Conservation (phyloP, 2,329 filamentous ascomycete genomes). For the Thermoascus crustaceus region DNA sequence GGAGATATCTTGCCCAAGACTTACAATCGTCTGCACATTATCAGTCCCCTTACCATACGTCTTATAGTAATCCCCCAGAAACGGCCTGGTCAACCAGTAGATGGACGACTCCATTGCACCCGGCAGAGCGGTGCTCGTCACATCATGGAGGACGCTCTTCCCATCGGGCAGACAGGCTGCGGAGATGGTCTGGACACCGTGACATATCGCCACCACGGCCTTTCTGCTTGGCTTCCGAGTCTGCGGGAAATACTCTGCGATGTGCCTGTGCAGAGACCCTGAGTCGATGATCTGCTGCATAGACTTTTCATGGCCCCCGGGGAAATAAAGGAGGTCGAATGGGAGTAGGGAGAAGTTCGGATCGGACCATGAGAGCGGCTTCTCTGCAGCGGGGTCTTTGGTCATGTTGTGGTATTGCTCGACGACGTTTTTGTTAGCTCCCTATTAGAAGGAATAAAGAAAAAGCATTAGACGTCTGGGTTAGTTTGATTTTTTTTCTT, state of each 20-base stretch:
- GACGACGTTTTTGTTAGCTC: constrained; percentile 37
- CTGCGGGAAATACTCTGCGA: constrained; percentile 42
- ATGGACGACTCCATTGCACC: constrained; percentile 42
- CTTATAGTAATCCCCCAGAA: constrained; percentile 51
- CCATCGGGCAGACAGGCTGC: constrained; percentile 35
- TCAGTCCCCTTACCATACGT: constrained; percentile 46
- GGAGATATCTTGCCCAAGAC: no score
- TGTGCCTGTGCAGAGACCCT: constrained; percentile 34
- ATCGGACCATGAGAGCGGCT: constrained; percentile 40
- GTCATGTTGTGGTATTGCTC: constrained; percentile 40
- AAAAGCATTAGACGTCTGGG: no score
- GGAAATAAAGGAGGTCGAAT: constrained; percentile 45
- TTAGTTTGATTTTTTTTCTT: no score
- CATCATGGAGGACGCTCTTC: constrained; percentile 41
- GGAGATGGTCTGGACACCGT: constrained; percentile 46
- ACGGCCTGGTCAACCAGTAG: constrained; percentile 42
- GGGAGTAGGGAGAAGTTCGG: constrained; percentile 37
- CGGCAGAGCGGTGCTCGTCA: constrained; percentile 43
- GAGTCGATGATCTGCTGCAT: constrained; percentile 47
- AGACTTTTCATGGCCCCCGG: constrained; percentile 47
- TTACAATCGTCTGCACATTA: constrained; percentile 41
- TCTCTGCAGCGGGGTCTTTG: constrained; percentile 33
- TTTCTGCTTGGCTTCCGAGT: constrained; percentile 40
- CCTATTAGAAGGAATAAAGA: no score
- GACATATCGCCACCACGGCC: constrained; percentile 43